phyloP scores from a whole-genome alignment of 495 filamentous ascomycete species.

The Trichoderma gamsii region DNA sequence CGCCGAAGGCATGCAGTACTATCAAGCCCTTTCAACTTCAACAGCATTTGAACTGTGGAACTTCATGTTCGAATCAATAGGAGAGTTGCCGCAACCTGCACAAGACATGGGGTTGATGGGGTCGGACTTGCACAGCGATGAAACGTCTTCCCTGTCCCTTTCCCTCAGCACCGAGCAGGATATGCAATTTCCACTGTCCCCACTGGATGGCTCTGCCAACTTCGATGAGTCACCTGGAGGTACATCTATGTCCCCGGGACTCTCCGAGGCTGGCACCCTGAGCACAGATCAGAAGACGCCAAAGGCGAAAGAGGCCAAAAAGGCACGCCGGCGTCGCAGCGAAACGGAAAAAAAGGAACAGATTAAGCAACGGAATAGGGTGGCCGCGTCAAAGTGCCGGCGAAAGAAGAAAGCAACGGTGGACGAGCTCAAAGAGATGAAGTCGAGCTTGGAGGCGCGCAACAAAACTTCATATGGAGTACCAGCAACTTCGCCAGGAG shows the following conservation, averaged over 20 bases:
- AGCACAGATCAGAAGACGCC: not conserved
- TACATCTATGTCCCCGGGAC: not conserved
- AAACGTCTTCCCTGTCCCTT: not conserved
- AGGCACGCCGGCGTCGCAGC: not conserved
- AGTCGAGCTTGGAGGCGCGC: constrained; percentile 32
- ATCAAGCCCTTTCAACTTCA: no score
- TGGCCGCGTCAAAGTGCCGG: constrained; percentile 81
- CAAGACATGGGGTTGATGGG: constrained; percentile 2
- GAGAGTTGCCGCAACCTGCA: not conserved
- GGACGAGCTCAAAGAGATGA: constrained; percentile 49
- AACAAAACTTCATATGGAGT: constrained; percentile 35
- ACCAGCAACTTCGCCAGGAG: constrained; percentile 39
- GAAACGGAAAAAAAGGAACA: constrained; percentile 1
- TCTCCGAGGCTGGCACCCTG: not conserved
- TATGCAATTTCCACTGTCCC: not conserved
- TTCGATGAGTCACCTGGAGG: not conserved
- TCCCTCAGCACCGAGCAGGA: not conserved
- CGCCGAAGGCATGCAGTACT: not conserved
- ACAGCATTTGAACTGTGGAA: not conserved
- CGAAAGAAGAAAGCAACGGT: constrained; percentile 80
- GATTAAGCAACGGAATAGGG: constrained; percentile 58
- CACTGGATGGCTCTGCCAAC: not conserved
- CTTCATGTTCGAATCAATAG: not conserved
- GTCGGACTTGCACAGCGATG: not conserved
- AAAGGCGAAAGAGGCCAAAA: not conserved